Percentiles rank a stretch among this genome's conserved stretches.
phyloP scores from a whole-genome alignment of 441 rosid species.

The Euphorbia corollata region DNA sequence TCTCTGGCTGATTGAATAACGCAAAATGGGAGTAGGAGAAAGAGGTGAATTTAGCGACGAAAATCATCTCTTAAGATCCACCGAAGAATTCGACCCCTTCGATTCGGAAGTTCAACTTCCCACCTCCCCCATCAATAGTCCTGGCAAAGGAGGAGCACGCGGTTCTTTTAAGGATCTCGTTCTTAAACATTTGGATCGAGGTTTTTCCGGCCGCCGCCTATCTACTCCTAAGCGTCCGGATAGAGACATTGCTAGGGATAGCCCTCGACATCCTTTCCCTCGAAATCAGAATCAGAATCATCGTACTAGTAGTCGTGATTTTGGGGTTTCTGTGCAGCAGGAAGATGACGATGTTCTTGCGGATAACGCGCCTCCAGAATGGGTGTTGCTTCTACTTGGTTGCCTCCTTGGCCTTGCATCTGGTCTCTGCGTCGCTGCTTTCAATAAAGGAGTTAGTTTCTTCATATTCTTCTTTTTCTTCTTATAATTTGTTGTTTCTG shows the following conservation, averaged over 20 bases:
- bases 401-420: slow-evolving; percentile 85
- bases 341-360: slow-evolving; percentile 43
- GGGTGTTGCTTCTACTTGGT: slow-evolving; percentile 81
- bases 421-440: slow-evolving; percentile 85
- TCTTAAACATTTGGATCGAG: slow-evolving; percentile 55
- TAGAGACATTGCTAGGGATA: slow-evolving; percentile 16
- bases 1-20: not conserved
- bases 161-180: slow-evolving; percentile 41
- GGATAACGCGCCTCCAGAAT: slow-evolving; percentile 80
- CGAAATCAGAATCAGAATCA: slow-evolving; percentile 9
- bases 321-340: not conserved
- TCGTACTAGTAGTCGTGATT: slow-evolving; percentile 12
- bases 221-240: slow-evolving; percentile 45
- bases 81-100: slow-evolving; percentile 13
- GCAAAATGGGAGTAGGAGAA: slow-evolving; percentile 13
- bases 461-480: not conserved
- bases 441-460: slow-evolving; percentile 61
- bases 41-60: slow-evolving; percentile 33
- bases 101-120: slow-evolving; percentile 24
- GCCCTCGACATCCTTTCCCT: slow-evolving; percentile 17
- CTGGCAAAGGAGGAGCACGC: slow-evolving; percentile 20
- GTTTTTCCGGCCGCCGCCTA: slow-evolving; percentile 51
- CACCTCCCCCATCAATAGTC: not conserved
- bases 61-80: slow-evolving; percentile 44
- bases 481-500: not conserved